phyloP scores from a whole-genome alignment of 2,329 filamentous ascomycete genomes.

The Pestalotiopsis sp. region DNA sequence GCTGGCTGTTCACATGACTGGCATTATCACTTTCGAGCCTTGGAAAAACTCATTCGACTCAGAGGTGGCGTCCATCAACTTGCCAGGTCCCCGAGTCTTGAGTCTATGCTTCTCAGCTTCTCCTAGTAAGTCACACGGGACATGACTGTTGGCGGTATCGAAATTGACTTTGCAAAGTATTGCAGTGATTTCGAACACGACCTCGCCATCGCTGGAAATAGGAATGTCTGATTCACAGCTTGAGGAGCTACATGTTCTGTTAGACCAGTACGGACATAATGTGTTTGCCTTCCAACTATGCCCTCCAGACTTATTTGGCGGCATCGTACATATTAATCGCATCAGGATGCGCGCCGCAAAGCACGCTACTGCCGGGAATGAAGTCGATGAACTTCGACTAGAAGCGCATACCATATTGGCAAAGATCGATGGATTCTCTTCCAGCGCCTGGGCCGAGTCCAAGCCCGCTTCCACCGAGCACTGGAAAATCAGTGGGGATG shows the following conservation, averaged over 20 bases:
- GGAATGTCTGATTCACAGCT: not conserved
- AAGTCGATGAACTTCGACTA: not conserved
- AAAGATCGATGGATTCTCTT: not conserved
- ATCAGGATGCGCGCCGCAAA: slow-evolving; percentile 29
- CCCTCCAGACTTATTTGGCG: slow-evolving; percentile 33
- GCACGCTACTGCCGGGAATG: slow-evolving; percentile 14
- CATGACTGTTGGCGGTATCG: not conserved
- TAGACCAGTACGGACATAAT: not conserved
- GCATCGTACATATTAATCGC: slow-evolving; percentile 38
- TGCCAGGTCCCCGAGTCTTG: not conserved
- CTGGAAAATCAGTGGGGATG: not conserved
- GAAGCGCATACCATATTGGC: not conserved
- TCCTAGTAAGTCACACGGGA: not conserved
- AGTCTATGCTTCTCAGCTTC: not conserved
- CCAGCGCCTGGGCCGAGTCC: not conserved
- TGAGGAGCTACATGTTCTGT: not conserved
- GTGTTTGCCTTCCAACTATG: slow-evolving; percentile 30
- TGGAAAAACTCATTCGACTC: not conserved
- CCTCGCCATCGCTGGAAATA: not conserved
- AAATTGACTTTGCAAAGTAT: not conserved
- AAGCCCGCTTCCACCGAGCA: not conserved
- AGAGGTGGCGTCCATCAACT: not conserved
- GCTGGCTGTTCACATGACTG: not conserved
- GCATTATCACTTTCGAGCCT: not conserved
- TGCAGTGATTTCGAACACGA: not conserved